Base-by-base conservation (phyloP, 2,329 filamentous ascomycete genomes). In the Amphichorda felina region DNA sequence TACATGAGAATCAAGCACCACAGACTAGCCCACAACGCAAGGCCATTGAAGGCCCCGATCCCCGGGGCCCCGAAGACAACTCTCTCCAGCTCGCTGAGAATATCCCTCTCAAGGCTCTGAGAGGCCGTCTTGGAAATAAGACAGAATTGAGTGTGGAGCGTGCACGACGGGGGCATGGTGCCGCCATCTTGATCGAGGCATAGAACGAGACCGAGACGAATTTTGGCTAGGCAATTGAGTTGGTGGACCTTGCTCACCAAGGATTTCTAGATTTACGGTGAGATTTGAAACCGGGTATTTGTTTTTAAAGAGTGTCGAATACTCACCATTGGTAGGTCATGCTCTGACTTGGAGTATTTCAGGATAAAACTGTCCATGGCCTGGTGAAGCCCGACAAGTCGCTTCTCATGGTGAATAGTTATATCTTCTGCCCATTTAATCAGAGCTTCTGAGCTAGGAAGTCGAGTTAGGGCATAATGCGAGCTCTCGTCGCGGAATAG, bases 1-100 rank as follows among this genome's bases (percentile, higher is more conserved):
- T 50, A 50, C 45, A 49, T 49, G 22, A 50, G 40, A 10, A 50
- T 49, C 34, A 49, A 39, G 27, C 45, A 50, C 48, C 48, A 49
- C 13, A 50, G 34, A 34, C 45, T 48, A 7, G 48, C 46, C 48
- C 46, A 50, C 6, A 50, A 41, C 11, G 48, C 48, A 17, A 50
- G 45, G 24, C 40, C 41, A 25, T 49, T 50, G 15, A 38, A 41
- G 9, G 45, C 40, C 2, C 48, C 45, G 21, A 48, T 49, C 9
- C 45, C 46, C 16, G 40, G 27, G 10, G 35, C 35, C 2, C 48
- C 48, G 37, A 50, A 50, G n/a, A 49, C 43, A 10, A 49, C 19
- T 21, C 41, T 50, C 26, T 50, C 48, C 13, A 50, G 18, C 29
- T 48, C 43, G 10, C 34, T 25, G 4, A 50, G 46, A 31, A 50